phyloP scores from a whole-genome alignment of 352 stramenopile species.

The Globisporangium barbulae region DNA sequence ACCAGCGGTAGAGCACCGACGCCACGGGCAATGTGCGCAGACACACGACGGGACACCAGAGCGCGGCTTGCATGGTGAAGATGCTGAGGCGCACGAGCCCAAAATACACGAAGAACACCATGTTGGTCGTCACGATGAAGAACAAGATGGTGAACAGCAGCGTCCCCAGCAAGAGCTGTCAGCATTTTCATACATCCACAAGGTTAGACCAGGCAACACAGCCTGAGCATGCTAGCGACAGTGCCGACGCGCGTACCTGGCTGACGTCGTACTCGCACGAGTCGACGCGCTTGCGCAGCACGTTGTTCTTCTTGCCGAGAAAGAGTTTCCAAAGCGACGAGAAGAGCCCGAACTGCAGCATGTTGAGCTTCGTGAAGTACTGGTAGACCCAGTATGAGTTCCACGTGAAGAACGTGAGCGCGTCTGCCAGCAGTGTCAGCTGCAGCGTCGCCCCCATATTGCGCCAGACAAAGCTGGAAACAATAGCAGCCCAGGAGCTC shows the following conservation, averaged over 20 bases:
- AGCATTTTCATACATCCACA: background rate
- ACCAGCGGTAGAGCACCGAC: constrained; percentile 39
- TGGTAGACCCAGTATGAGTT: constrained; percentile 87
- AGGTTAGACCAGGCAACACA: background rate
- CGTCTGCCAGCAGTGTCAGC: constrained; percentile 66
- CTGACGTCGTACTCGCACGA: constrained; percentile 93
- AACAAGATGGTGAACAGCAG: constrained; percentile 91
- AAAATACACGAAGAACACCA: constrained; percentile 94
- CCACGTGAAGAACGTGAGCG: constrained; percentile 69
- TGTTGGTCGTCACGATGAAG: constrained; percentile 92
- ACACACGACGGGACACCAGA: constrained; percentile 56
- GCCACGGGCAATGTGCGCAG: constrained; percentile 47
- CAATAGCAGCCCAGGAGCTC: background rate
- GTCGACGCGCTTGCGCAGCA: constrained; percentile 91
- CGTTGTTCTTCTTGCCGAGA: constrained; percentile 93
- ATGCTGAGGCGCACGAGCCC: constrained; percentile 61
- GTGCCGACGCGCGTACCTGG: constrained; percentile 35
- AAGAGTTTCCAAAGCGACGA: constrained; percentile 92
- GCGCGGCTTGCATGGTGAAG: constrained; percentile 26
- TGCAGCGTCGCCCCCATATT: constrained; percentile 70
- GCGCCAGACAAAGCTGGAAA: constrained; percentile 7
- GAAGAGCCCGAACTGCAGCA: constrained; percentile 75
- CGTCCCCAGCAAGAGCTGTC: constrained; percentile 88
- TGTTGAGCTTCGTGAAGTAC: constrained; percentile 86
- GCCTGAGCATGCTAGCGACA: background rate